Conservation (phyloP, 148 eudicot species). For the Amaranthus cruentus region DNA sequence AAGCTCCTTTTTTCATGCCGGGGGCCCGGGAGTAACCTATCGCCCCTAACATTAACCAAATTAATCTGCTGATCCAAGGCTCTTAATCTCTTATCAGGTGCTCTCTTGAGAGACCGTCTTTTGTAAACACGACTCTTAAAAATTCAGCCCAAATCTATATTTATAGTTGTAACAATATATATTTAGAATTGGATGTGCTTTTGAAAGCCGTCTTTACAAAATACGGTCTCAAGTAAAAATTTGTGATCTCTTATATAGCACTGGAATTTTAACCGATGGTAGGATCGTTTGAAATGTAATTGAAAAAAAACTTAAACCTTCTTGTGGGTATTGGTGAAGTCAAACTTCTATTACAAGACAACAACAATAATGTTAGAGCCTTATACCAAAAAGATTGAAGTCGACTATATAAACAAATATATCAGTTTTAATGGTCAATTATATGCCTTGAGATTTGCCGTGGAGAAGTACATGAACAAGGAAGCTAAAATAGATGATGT, state of each 20-base stretch:
- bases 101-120: neutral
- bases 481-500: slow-evolving; percentile 4
- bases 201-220: neutral
- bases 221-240: neutral
- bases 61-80: slow-evolving; percentile 18
- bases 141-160: no score
- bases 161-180: no score
- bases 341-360: no score
- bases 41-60: neutral
- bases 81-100: neutral
- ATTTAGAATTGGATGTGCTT: neutral
- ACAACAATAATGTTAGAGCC: no score
- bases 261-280: no score
- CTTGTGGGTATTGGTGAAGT: no score
- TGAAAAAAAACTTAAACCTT: no score
- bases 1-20: neutral
- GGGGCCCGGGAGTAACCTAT: no score
- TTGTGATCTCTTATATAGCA: no score
- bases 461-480: slow-evolving; percentile 46
- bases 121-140: neutral
- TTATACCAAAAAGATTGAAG: no score
- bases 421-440: no score
- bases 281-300: no score
- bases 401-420: neutral
- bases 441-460: slow-evolving; percentile 15